Evolutionary conservation across 768 basidiomycete species (phyloP).

Genomic region (Cystofilobasidium ferigula): DNA sequence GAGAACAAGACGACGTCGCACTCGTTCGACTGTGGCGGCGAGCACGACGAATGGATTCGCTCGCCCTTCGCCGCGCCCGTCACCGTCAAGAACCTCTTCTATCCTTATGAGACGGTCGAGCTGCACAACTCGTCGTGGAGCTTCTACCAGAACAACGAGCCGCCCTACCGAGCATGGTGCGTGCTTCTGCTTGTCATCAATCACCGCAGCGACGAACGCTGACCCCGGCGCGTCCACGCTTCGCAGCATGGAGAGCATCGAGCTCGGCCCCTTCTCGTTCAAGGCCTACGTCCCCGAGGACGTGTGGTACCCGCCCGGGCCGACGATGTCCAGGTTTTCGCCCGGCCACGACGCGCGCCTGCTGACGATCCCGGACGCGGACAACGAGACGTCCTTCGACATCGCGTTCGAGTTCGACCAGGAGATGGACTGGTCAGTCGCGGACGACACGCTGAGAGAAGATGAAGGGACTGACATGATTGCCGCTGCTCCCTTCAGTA

Average conservation of each 20-base stretch:
- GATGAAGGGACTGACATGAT: too few species aligned
- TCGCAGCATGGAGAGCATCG: constrained; percentile 48
- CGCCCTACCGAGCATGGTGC: constrained; percentile 57
- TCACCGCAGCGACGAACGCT: not conserved
- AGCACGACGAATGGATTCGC: constrained; percentile 54
- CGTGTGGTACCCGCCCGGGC: constrained; percentile 61
- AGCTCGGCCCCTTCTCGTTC: constrained; percentile 64
- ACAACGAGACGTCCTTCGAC: constrained; percentile 51
- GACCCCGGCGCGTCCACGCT: not conserved
- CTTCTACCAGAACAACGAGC: constrained; percentile 49
- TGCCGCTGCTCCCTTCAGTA: too few species aligned
- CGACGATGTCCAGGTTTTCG: constrained; percentile 63
- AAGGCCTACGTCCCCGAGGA: constrained; percentile 63
- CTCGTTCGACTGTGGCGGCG: constrained; percentile 48
- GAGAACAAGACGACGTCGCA: constrained; percentile 63
- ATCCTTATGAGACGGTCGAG: constrained; percentile 63
- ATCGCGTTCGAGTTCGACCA: constrained; percentile 68
- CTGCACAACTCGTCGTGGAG: constrained; percentile 51
- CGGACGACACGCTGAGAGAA: too few species aligned
- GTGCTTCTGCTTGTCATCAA: not conserved
- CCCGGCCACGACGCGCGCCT: constrained; percentile 82
- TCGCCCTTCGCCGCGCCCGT: constrained; percentile 57
- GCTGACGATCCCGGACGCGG: constrained; percentile 40
- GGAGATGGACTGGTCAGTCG: constrained; percentile 53
- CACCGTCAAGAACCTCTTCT: constrained; percentile 60